phyloP scores from a whole-genome alignment of 495 filamentous ascomycete genomes.

The Podospora sp. region DNA sequence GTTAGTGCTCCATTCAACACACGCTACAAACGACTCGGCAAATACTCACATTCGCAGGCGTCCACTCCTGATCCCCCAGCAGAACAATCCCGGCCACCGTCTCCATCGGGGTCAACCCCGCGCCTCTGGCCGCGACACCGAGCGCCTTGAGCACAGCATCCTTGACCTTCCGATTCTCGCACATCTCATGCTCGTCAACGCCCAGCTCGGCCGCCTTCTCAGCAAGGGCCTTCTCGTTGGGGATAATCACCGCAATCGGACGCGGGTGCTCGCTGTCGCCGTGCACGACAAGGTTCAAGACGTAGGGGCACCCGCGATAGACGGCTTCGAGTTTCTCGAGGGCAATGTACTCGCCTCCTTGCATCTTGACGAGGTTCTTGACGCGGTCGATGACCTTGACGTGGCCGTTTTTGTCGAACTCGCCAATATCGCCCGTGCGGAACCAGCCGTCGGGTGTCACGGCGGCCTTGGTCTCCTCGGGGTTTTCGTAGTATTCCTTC shows the following conservation, averaged over 20 bases:
- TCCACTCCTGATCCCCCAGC: slow-evolving; percentile 64
- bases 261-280: slow-evolving; percentile 52
- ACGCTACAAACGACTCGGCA: background rate
- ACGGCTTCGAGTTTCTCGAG: slow-evolving; percentile 68
- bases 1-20: background rate
- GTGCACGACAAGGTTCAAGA: slow-evolving; percentile 64
- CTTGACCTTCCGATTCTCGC: slow-evolving; percentile 49
- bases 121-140: slow-evolving; percentile 51
- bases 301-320: slow-evolving; percentile 57
- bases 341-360: slow-evolving; percentile 67
- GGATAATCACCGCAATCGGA: slow-evolving; percentile 61
- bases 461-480: slow-evolving; percentile 77
- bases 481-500: slow-evolving; percentile 76
- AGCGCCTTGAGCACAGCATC: slow-evolving; percentile 58
- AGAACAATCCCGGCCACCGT: slow-evolving; percentile 62
- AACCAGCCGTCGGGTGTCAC: slow-evolving; percentile 90
- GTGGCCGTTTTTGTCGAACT: slow-evolving; percentile 74
- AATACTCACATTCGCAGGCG: slow-evolving; percentile 60
- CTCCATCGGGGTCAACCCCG: slow-evolving; percentile 58
- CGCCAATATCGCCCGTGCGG: slow-evolving; percentile 83
- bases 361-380: slow-evolving; percentile 79
- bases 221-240: slow-evolving; percentile 57
- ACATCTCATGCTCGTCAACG: slow-evolving; percentile 50
- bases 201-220: slow-evolving; percentile 54
- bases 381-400: slow-evolving; percentile 86